Base-by-base conservation (phyloP, 495 filamentous ascomycete genomes). In the Penicillium malachiteum region DNA sequence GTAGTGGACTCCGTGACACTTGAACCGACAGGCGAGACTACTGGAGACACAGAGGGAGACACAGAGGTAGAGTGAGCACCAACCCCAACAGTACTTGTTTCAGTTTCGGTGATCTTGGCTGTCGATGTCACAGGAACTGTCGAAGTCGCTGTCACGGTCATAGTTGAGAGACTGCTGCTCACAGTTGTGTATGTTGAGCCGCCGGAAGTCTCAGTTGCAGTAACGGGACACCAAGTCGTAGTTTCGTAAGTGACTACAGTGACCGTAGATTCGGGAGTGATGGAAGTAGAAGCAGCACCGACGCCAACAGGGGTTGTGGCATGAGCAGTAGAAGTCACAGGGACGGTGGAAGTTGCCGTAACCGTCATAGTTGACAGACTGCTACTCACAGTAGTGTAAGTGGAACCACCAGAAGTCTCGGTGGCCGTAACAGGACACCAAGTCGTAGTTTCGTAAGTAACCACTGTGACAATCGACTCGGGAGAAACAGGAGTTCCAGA, bases 201-300 rank as follows among this genome's bases (percentile, higher is more conserved):
- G 51, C 57, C 47, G 1, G 56, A 50, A 17, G 65, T 64, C 37
- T 68, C 50, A 33, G 63, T 69, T 26, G 61, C 64, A 18, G 70
- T 62, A 45, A 80, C 74, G 11, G 83, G 79, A 64, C 76, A 79
- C 57, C 80, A 64, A 48, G 81, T 84, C 16, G 81, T 83, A 41
- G 72, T 59, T 3, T 35, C 40, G 34, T 55, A 51, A 30, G 57
- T 59, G 16, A 59, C 76, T 56, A 81, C 52, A 21, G 80, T 67
- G 55, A 80, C 69, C 41, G 75, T 66, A 21, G 75, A 71, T 26
- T 51, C 53, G 2, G 48, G 40, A 55, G 26, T 33, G 2, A 34
- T 16, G 7, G 26, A n/a, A 1, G 7, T 32, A 26, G 21, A 26
- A 26, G 21, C 21, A 26, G 49, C 35, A 6, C 45, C 42, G 34